phyloP scores from a whole-genome alignment of 371 early-diverging fungal species.

The Smittium culicis region DNA sequence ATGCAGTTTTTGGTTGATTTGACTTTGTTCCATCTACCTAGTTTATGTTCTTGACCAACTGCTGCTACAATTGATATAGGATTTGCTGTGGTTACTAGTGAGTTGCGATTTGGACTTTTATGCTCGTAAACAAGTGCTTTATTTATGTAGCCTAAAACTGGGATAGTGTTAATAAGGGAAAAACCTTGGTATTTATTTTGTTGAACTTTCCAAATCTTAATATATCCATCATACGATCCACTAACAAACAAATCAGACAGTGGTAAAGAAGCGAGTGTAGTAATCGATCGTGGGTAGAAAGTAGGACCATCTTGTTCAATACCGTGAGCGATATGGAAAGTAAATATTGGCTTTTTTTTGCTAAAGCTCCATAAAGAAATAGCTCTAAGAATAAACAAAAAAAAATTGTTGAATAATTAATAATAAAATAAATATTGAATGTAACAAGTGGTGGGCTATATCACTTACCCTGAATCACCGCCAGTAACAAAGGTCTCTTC shows the following conservation, averaged over 20 bases:
- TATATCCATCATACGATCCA: constrained; percentile 79
- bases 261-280: constrained; percentile 60
- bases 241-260: constrained; percentile 81
- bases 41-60: constrained; percentile 71
- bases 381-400: no score
- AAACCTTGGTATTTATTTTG: constrained; percentile 49
- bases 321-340: constrained; percentile 66
- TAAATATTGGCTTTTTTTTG: constrained; percentile 80
- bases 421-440: background rate
- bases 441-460: background rate
- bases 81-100: constrained; percentile 36
- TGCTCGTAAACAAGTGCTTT: background rate
- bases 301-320: constrained; percentile 29
- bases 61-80: constrained; percentile 51
- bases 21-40: constrained; percentile 67
- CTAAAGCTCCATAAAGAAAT: constrained; percentile 81
- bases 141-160: constrained; percentile 24
- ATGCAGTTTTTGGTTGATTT: constrained; percentile 1
- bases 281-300: constrained; percentile 61
- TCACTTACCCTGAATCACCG: constrained; percentile 43
- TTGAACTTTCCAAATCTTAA: constrained; percentile 75
- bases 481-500: constrained; percentile 83
- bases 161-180: constrained; percentile 39
- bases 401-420: background rate
- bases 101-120: constrained; percentile 25